Percentiles rank a stretch among this genome's conserved stretches.
phyloP scores from a whole-genome alignment of 495 filamentous ascomycete genomes.

The Amorphotheca resinae region DNA sequence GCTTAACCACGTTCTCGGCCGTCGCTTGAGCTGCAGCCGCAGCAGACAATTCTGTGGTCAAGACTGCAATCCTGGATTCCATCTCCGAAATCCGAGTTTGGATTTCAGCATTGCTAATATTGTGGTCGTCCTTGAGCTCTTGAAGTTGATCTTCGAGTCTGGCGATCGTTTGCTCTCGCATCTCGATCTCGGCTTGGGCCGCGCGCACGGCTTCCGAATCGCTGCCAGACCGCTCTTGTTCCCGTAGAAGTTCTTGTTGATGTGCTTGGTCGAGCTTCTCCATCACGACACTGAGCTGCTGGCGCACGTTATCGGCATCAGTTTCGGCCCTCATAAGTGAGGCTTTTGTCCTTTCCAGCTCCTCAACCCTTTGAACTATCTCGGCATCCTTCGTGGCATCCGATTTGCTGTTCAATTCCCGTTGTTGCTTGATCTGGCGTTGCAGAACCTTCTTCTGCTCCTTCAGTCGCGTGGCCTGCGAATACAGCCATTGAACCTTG shows the following conservation, averaged over 20 bases:
- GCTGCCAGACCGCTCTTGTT: conserved; percentile 22
- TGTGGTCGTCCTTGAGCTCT: conserved; percentile 27
- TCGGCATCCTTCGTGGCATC: conserved; percentile 49
- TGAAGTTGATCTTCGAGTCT: conserved; percentile 31
- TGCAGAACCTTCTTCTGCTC: conserved; percentile 78
- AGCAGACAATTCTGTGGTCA: conserved; percentile 25
- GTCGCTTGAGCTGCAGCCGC: conserved; percentile 25
- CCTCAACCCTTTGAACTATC: conserved; percentile 34
- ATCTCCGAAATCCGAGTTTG: conserved; percentile 20
- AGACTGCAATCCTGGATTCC: conserved; percentile 23
- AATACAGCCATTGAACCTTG: conserved; percentile 66
- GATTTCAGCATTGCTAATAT: conserved; percentile 18
- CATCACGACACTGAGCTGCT: conserved; percentile 37
- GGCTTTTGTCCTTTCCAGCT: conserved; percentile 38
- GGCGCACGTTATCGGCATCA: conserved; percentile 32
- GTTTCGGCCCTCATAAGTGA: conserved; percentile 36
- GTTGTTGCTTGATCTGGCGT: conserved; percentile 84
- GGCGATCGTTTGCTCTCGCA: conserved; percentile 32
- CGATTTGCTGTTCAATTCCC: conserved; percentile 64
- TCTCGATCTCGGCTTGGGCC: conserved; percentile 28
- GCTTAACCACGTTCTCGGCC: conserved; percentile 11
- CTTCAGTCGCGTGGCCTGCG: conserved; percentile 47
- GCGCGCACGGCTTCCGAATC: conserved; percentile 27
- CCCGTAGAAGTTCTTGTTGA: conserved; percentile 17
- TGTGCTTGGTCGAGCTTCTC: conserved; percentile 38